These are phyloP conservation scores for Rosellinia necatrix DNA, from an alignment of 2,329 filamentous ascomycete species.

Conservation along the genomic window DNA sequence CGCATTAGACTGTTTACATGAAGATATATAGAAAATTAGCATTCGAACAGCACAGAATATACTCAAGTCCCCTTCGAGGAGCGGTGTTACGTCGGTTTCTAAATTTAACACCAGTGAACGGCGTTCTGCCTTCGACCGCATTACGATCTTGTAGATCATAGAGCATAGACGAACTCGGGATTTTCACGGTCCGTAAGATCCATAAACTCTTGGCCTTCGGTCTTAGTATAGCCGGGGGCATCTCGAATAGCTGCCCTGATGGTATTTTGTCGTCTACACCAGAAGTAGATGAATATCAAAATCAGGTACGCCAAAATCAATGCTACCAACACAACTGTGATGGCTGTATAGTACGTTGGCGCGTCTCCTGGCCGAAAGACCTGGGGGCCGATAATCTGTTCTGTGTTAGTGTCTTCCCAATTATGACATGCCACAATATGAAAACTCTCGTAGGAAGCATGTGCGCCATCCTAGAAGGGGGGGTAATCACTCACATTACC, in stretches of 20 bases:
- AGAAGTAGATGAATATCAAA: constrained; percentile 65
- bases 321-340: constrained; percentile 67
- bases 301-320: constrained; percentile 57
- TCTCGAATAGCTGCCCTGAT: constrained; percentile 59
- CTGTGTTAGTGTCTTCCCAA: background rate
- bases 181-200: constrained; percentile 72
- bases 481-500: constrained; percentile 52
- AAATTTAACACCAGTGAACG: no score
- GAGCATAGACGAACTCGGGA: constrained; percentile 64
- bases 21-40: no score
- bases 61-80: no score
- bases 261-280: constrained; percentile 62
- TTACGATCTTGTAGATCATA: constrained; percentile 41
- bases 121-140: background rate
- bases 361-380: constrained; percentile 60
- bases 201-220: constrained; percentile 70
- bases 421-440: background rate
- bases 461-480: no score
- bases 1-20: background rate
- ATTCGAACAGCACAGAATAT: no score
- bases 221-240: constrained; percentile 59
- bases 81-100: no score
- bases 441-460: no score
- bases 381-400: constrained; percentile 52
- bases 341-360: constrained; percentile 64